A percentile compares a stretch with the other conserved stretches of the same genome.
These are phyloP conservation scores for Populus ilicifolia DNA, from an alignment of 345 rosid genomes.

Conservation along the genomic window DNA sequence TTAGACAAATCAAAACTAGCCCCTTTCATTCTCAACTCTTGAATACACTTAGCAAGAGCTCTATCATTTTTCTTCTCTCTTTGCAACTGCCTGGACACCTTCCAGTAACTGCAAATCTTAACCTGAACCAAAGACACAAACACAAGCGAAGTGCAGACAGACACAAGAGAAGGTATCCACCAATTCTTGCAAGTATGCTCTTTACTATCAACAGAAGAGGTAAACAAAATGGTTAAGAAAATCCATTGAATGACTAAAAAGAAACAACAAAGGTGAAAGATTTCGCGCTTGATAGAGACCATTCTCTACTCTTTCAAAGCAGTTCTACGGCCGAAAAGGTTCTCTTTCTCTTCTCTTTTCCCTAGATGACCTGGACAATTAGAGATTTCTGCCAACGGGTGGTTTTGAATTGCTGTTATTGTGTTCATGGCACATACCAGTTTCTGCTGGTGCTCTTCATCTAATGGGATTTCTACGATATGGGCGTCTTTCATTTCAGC, in stretches of 20 bases:
- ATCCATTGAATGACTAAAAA: constrained; percentile 67
- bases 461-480: constrained; percentile 77
- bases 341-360: constrained; percentile 73
- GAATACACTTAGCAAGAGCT: constrained; percentile 63
- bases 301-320: constrained; percentile 58
- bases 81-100: constrained; percentile 59
- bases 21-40: constrained; percentile 95
- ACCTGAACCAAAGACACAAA: constrained; percentile 64
- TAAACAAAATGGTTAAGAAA: constrained; percentile 58
- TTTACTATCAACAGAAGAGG: constrained; percentile 36
- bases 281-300: constrained; percentile 71
- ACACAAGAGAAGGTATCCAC: constrained; percentile 75
- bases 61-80: constrained; percentile 68
- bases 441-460: constrained; percentile 65
- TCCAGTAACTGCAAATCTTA: constrained; percentile 70
- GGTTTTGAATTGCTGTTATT: constrained; percentile 65
- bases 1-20: constrained; percentile 79
- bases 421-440: constrained; percentile 31
- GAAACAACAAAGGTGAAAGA: constrained; percentile 77
- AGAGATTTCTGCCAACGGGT: constrained; percentile 87
- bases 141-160: constrained; percentile 58
- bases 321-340: constrained; percentile 47
- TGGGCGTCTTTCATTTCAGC: constrained; percentile 60
- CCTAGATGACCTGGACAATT: constrained; percentile 89
- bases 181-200: constrained; percentile 53